Conservation (phyloP, 495 filamentous ascomycete genomes). For the Neurospora sublineolata region DNA sequence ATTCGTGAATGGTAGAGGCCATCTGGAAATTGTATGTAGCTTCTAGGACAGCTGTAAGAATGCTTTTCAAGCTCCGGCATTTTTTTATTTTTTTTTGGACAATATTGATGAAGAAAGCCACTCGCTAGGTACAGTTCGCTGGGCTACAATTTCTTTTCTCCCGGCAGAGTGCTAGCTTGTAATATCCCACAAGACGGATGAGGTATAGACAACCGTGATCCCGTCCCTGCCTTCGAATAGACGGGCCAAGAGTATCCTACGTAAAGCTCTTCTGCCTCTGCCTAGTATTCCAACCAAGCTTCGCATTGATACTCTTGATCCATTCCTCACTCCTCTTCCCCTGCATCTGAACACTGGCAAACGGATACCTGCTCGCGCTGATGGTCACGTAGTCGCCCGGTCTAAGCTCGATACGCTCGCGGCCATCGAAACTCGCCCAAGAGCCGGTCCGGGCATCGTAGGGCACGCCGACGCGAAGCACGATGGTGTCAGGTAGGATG, state of each 20-base stretch:
- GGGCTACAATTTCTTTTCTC: neutral
- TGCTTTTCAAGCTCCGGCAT: neutral
- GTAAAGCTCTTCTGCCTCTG: conserved; percentile 58
- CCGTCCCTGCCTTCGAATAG: neutral
- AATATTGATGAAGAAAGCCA: neutral
- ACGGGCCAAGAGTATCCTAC: conserved; percentile 25
- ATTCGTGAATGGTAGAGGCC: neutral
- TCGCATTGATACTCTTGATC: conserved; percentile 83
- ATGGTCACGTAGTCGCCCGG: conserved; percentile 96
- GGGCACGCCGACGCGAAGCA: conserved; percentile 81
- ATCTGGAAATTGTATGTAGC: neutral
- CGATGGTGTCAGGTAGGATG: conserved; percentile 88
- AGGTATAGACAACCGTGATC: neutral
- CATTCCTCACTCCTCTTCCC: conserved; percentile 74
- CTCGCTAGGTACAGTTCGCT: neutral
- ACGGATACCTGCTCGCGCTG: conserved; percentile 82
- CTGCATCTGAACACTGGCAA: conserved; percentile 73
- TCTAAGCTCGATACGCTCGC: conserved; percentile 73
- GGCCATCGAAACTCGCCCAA: conserved; percentile 96
- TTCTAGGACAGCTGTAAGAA: neutral
- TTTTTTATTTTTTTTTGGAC: neutral
- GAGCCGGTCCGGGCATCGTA: conserved; percentile 80
- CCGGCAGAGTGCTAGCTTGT: neutral
- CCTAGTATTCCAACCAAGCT: conserved; percentile 86
- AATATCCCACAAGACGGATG: neutral